phyloP scores from a whole-genome alignment of 108 stramenopile genomes.

The Parietichytrium sp. region DNA sequence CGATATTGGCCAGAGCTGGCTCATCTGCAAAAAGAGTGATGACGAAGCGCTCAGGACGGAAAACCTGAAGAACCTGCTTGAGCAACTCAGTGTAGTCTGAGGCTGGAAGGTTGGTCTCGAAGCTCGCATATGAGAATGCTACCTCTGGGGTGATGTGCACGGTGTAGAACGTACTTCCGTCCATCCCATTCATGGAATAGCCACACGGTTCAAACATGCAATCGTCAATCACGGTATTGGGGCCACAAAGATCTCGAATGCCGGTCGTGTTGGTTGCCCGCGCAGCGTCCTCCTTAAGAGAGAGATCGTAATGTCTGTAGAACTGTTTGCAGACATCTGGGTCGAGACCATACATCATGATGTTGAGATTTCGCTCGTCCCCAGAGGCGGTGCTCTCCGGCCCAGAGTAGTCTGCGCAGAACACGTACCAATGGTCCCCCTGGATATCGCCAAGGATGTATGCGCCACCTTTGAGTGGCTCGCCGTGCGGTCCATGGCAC shows the following conservation, averaged over 20 bases:
- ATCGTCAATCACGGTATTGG: conserved; percentile 65
- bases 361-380: conserved; percentile 97
- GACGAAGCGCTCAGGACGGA: conserved; percentile 92
- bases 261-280: not conserved
- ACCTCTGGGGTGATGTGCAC: conserved; percentile 99
- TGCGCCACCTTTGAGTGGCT: conserved; percentile 78
- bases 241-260: not conserved
- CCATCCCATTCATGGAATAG: conserved; percentile 57
- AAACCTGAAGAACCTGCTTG: conserved; percentile 88
- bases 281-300: conserved; percentile 63
- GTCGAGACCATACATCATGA: conserved; percentile 99
- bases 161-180: conserved; percentile 82
- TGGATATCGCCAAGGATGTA: conserved; percentile 97
- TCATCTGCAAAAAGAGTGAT: conserved; percentile 99
- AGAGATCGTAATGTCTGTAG: conserved; percentile 66
- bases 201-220: conserved; percentile 96
- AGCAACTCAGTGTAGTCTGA: conserved; percentile 80
- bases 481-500: conserved; percentile 5
- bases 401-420: conserved; percentile 94
- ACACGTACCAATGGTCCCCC: conserved; percentile 98
- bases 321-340: conserved; percentile 66
- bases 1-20: conserved; percentile 79
- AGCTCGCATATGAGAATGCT: conserved; percentile 89
- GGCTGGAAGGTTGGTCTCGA: conserved; percentile 95
- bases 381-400: conserved; percentile 71